These are phyloP conservation scores for Diaporthe vaccinii DNA, from an alignment of 2,329 filamentous ascomycete species.

Conservation along the genomic window DNA sequence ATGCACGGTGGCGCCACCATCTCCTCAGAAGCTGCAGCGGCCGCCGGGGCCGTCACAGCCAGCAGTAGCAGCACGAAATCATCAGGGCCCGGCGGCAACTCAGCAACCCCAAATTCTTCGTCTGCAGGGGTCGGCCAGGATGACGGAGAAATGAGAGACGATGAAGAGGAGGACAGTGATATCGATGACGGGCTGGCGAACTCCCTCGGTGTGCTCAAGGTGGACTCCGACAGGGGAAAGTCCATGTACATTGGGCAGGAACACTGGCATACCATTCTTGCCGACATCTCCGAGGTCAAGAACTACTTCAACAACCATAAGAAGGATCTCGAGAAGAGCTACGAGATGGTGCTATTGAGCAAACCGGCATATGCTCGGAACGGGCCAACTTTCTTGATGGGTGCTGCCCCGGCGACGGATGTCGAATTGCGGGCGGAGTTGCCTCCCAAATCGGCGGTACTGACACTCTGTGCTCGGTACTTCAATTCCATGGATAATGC, in stretches of 20 bases:
- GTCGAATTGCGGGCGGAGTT: slow-evolving; percentile 84
- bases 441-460: slow-evolving; percentile 84
- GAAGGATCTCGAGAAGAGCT: slow-evolving; percentile 87
- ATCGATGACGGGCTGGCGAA: slow-evolving; percentile 77
- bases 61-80: slow-evolving; percentile 48
- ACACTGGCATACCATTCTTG: slow-evolving; percentile 85
- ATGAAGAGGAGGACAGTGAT: slow-evolving; percentile 75
- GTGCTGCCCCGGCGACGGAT: slow-evolving; percentile 78
- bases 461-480: slow-evolving; percentile 88
- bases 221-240: slow-evolving; percentile 82
- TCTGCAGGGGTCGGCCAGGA: slow-evolving; percentile 66
- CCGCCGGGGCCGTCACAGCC: slow-evolving; percentile 47
- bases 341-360: slow-evolving; percentile 79
- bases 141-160: slow-evolving; percentile 65
- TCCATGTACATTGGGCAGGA: slow-evolving; percentile 86
- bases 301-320: slow-evolving; percentile 90
- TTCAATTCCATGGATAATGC: slow-evolving; percentile 85
- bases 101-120: slow-evolving; percentile 59
- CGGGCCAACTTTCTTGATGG: slow-evolving; percentile 84
- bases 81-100: slow-evolving; percentile 50
- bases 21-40: slow-evolving; percentile 51
- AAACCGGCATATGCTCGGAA: slow-evolving; percentile 72
- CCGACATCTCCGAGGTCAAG: slow-evolving; percentile 92
- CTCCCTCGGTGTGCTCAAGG: slow-evolving; percentile 85
- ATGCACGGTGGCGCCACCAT: slow-evolving; percentile 85